A percentile compares a stretch with the other conserved stretches of the same genome.
These are phyloP conservation scores for Cyberlindnera amylophila DNA, from an alignment of 805 yeast species.

Conservation along the genomic window DNA sequence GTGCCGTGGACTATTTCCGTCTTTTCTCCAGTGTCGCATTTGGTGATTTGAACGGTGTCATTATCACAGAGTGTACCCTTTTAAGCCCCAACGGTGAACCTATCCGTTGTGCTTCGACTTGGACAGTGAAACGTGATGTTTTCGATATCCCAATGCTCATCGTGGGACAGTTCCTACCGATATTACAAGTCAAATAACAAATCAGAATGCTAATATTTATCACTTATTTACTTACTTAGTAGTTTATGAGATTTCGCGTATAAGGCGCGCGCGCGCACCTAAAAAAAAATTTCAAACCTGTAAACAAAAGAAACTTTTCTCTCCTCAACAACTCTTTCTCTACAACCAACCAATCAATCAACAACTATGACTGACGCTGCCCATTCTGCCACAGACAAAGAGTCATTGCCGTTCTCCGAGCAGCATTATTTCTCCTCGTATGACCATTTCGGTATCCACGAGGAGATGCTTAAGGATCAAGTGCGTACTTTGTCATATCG, in stretches of 20 bases:
- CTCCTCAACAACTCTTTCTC: neutral
- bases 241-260: too few relatives aligned
- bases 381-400: constrained; percentile 63
- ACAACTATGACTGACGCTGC: constrained; percentile 15
- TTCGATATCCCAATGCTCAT: constrained; percentile 83
- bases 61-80: constrained; percentile 37
- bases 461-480: constrained; percentile 96
- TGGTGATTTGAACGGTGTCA: constrained; percentile 36
- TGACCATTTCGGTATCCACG: constrained; percentile 97
- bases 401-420: constrained; percentile 63
- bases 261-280: too few relatives aligned
- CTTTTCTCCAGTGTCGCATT: constrained; percentile 59
- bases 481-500: constrained; percentile 90
- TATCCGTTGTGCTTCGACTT: constrained; percentile 70
- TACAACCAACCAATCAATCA: neutral
- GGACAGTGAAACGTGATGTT: constrained; percentile 82
- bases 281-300: constrained; percentile 5
- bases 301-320: constrained; percentile 8
- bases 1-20: constrained; percentile 68
- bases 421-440: constrained; percentile 95
- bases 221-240: too few relatives aligned
- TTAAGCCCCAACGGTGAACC: constrained; percentile 34
- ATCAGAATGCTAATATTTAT: too few relatives aligned
- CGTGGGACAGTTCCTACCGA: constrained; percentile 76
- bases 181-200: constrained; percentile 35